These are phyloP conservation scores for Ustilago tritici DNA, from an alignment of 1,284 basidiomycete species.

Conservation along the genomic window DNA sequence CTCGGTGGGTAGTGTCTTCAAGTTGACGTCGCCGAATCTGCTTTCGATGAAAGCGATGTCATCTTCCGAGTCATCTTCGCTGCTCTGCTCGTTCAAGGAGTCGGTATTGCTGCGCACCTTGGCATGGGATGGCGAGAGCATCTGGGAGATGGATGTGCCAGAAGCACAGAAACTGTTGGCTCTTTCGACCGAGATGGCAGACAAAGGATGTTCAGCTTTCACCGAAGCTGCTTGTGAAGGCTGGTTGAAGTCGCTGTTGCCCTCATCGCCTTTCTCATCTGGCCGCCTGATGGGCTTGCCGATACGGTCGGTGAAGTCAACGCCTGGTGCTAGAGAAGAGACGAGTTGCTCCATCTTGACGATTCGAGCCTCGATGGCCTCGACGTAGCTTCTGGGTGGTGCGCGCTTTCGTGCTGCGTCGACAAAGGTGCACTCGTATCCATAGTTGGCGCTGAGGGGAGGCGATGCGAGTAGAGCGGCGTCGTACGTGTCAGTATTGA, in stretches of 20 bases:
- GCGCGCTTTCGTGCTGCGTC: conserved; percentile 52
- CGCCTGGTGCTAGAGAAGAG: conserved; percentile 52
- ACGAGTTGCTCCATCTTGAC: conserved; percentile 59
- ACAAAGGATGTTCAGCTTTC: background rate
- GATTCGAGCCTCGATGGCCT: conserved; percentile 64
- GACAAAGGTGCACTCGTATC: conserved; percentile 63
- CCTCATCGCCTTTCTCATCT: conserved; percentile 52
- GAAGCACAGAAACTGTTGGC: conserved; percentile 20
- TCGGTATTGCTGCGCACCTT: conserved; percentile 28
- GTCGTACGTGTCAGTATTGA: background rate
- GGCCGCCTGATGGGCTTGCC: conserved; percentile 58
- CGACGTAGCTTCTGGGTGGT: conserved; percentile 56
- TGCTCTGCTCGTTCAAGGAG: conserved; percentile 4
- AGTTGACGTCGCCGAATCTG: conserved; percentile 16
- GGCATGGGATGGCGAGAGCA: conserved; percentile 36
- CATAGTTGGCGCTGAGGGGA: conserved; percentile 50
- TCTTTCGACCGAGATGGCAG: conserved; percentile 11
- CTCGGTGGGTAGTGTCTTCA: background rate
- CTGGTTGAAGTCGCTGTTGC: background rate
- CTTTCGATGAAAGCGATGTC: conserved; percentile 51
- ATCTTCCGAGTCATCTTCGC: conserved; percentile 55
- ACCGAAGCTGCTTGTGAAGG: background rate
- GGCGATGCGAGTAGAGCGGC: background rate
- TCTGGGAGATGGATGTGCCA: conserved; percentile 16
- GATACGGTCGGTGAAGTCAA: conserved; percentile 61